Evolutionary conservation across 2,329 filamentous ascomycete species (phyloP).

Genomic region (Cryphonectria carpinicola): DNA sequence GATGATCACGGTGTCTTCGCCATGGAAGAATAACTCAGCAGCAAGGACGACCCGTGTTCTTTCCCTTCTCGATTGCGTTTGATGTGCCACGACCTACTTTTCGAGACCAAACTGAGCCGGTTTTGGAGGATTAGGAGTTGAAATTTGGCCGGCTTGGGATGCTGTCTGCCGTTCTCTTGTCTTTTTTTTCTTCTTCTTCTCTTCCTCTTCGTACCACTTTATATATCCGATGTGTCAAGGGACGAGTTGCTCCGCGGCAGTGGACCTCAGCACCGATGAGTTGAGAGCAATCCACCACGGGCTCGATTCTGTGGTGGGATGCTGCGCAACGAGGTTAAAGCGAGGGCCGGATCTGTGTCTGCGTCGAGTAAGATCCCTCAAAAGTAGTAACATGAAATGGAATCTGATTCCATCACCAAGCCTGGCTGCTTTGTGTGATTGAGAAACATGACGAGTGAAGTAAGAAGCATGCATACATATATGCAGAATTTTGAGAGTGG

Average conservation of each 20-base stretch:
- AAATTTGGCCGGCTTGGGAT: constrained; percentile 24
- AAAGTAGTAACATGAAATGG: constrained; percentile 36
- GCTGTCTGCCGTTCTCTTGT: constrained; percentile 33
- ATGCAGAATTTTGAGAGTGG: background rate
- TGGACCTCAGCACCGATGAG: constrained; percentile 70
- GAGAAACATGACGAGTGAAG: background rate
- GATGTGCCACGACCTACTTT: constrained; percentile 28
- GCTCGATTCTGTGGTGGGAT: constrained; percentile 31
- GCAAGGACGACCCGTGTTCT: constrained; percentile 10
- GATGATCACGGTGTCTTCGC: constrained; percentile 97
- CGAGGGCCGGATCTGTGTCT: constrained; percentile 57
- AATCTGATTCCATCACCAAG: constrained; percentile 36
- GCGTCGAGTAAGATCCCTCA: constrained; percentile 64
- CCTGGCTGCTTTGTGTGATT: background rate
- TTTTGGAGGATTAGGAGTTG: constrained; percentile 36
- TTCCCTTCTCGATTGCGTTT: constrained; percentile 24
- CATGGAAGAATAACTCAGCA: constrained; percentile 78
- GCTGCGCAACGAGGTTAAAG: constrained; percentile 71
- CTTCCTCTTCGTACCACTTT: constrained; percentile 52
- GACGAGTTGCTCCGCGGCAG: constrained; percentile 67
- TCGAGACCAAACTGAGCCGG: constrained; percentile 21
- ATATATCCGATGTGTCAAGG: constrained; percentile 48
- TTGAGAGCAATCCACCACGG: constrained; percentile 47
- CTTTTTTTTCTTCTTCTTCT: constrained; percentile 24
- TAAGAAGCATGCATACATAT: background rate